Percentiles rank a stretch among this genome's conserved stretches.
Evolutionary conservation across 2,329 filamentous ascomycete species (phyloP).

Genomic region (Paecilomyces sp.): DNA sequence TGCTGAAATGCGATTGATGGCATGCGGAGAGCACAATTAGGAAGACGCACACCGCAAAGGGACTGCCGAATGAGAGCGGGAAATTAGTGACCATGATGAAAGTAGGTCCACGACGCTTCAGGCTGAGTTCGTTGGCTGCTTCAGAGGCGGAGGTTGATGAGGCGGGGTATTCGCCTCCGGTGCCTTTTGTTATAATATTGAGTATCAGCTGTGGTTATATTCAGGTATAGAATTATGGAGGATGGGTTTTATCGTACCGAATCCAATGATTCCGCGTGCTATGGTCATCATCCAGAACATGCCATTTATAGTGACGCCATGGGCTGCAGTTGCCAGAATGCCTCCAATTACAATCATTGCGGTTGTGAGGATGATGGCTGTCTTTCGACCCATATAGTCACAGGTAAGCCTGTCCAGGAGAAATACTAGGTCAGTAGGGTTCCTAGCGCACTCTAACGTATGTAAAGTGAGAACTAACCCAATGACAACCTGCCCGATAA

Average conservation of each 20-base stretch:
- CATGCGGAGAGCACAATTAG: slow-evolving; percentile 39
- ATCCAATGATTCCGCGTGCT: slow-evolving; percentile 42
- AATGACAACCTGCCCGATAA: slow-evolving; percentile 19
- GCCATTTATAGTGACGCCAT: slow-evolving; percentile 39
- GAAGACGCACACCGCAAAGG: slow-evolving; percentile 40
- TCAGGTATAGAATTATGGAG: not conserved
- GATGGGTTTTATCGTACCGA: slow-evolving; percentile 22
- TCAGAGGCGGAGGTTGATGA: slow-evolving; percentile 42
- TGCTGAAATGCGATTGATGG: slow-evolving; percentile 27
- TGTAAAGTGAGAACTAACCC: slow-evolving; percentile 10
- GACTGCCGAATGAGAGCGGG: slow-evolving; percentile 33
- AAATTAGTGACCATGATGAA: slow-evolving; percentile 44
- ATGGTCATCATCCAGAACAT: slow-evolving; percentile 51
- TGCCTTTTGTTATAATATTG: slow-evolving; percentile 10
- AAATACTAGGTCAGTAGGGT: not conserved
- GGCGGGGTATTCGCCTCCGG: slow-evolving; percentile 44
- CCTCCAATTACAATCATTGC: slow-evolving; percentile 41
- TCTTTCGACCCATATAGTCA: slow-evolving; percentile 41
- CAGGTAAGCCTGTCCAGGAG: slow-evolving; percentile 25
- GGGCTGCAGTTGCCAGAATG: slow-evolving; percentile 38
- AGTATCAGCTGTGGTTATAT: not conserved
- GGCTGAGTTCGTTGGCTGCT: slow-evolving; percentile 41
- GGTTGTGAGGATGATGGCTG: slow-evolving; percentile 40
- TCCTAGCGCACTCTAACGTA: not conserved
- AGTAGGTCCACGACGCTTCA: slow-evolving; percentile 32